Conservation (phyloP, 352 stramenopile species). For the Globisporangium viniferum region DNA sequence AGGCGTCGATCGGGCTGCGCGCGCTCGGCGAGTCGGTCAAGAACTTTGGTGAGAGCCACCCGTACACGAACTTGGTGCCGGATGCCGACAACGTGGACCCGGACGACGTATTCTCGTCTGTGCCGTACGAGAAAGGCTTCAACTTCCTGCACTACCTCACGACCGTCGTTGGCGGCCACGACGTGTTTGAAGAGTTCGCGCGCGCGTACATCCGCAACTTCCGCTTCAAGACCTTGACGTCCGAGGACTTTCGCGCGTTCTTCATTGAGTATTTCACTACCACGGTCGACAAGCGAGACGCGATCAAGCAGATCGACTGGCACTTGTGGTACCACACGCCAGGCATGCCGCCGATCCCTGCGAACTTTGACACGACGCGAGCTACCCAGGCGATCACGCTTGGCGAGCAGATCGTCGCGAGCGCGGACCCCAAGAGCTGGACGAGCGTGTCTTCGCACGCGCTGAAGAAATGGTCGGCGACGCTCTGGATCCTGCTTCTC, state of each 20-base stretch:
- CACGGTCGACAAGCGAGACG: conserved; percentile 23
- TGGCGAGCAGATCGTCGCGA: conserved; percentile 36
- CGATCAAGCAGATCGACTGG: conserved; percentile 88
- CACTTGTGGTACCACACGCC: conserved; percentile 88
- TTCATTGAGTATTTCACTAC: conserved; percentile 78
- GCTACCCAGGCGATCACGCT: conserved; percentile 38
- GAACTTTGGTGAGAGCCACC: conserved; percentile 51
- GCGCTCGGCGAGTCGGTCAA: conserved; percentile 41
- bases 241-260: conserved; percentile 64
- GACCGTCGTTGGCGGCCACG: conserved; percentile 34
- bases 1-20: conserved; percentile 45
- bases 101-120: conserved; percentile 93
- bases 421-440: conserved; percentile 29
- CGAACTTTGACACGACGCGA: conserved; percentile 88
- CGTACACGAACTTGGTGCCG: conserved; percentile 90
- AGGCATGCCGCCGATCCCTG: conserved; percentile 85
- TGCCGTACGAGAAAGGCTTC: conserved; percentile 96
- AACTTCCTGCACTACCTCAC: conserved; percentile 83
- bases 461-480: conserved; percentile 36
- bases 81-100: conserved; percentile 89
- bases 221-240: conserved; percentile 87
- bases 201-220: conserved; percentile 91
- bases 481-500: conserved; percentile 54
- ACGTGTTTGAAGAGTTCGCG: conserved; percentile 82
- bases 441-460: background rate